Conservation (phyloP, 106 monocot species). For the Agapanthus africanus region DNA sequence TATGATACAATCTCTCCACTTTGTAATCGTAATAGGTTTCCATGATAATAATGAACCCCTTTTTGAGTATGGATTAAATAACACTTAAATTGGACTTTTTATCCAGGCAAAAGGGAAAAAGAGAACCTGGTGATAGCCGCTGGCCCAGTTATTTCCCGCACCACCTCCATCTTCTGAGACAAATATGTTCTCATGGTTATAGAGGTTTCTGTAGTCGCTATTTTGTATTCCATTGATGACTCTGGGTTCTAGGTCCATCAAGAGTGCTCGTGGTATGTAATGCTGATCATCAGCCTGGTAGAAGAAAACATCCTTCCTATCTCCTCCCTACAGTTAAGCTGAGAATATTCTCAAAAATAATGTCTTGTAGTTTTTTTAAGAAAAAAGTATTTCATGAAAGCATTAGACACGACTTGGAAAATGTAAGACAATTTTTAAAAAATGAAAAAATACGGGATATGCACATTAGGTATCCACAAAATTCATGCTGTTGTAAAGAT, state of each 20-base stretch:
- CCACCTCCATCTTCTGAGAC: slow-evolving; percentile 94
- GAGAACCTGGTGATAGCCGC: slow-evolving; percentile 90
- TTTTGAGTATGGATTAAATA: background rate
- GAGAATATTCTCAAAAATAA: background rate
- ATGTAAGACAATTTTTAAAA: background rate
- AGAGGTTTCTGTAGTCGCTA: slow-evolving; percentile 94
- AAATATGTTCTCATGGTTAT: slow-evolving; percentile 97
- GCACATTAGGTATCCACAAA: background rate
- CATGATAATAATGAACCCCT: background rate
- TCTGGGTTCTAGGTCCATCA: slow-evolving; percentile 96
- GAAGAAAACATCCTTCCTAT: slow-evolving; percentile 98
- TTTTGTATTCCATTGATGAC: slow-evolving; percentile 97
- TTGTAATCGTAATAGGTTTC: background rate
- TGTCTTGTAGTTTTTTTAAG: background rate
- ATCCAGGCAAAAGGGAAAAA: background rate
- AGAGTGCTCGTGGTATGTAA: slow-evolving; percentile 88
- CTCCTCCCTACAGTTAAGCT: slow-evolving; percentile 65
- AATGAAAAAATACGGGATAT: background rate
- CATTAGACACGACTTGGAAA: background rate
- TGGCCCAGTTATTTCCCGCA: slow-evolving; percentile 99
- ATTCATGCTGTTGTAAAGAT: background rate
- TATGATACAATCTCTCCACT: no score
- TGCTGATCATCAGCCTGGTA: slow-evolving; percentile 99
- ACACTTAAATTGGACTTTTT: background rate
- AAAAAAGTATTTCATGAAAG: no score